Evolutionary conservation across 257 asterid species (phyloP).

Genomic region (Capsicum rhomboideum): DNA sequence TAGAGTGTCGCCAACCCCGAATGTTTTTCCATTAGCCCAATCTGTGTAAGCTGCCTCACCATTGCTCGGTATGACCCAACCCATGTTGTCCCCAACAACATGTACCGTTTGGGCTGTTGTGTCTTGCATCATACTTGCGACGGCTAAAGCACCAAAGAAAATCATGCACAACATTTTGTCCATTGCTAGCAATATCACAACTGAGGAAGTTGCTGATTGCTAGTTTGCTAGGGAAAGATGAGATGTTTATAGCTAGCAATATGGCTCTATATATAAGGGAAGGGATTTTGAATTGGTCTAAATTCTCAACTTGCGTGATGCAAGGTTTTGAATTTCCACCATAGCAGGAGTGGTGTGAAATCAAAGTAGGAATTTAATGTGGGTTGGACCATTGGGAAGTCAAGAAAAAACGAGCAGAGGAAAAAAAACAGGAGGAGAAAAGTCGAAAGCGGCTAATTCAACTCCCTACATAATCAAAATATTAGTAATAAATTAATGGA

Average conservation of each 20-base stretch:
- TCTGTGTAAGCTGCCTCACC: conserved; percentile 8
- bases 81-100: conserved; percentile 24
- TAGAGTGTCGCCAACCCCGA: conserved; percentile 29
- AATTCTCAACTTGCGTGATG: background rate
- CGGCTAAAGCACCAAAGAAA: conserved; percentile 9
- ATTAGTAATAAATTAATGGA: background rate
- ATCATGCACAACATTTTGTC: background rate
- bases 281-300: conserved; percentile 1
- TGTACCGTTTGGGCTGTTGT: conserved; percentile 23
- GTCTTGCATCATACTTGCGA: background rate
- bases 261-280: background rate
- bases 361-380: background rate
- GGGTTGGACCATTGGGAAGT: background rate
- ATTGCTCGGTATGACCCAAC: conserved; percentile 28
- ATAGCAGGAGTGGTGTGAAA: background rate
- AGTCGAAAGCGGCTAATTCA: background rate
- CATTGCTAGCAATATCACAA: background rate
- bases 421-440: background rate
- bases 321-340: background rate
- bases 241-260: background rate
- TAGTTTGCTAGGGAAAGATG: background rate
- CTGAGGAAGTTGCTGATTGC: background rate
- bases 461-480: background rate
- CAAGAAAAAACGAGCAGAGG: background rate
- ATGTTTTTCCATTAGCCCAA: conserved; percentile 24